phyloP scores from a whole-genome alignment of 805 yeast genomes.

The Clavispora vitiphila region DNA sequence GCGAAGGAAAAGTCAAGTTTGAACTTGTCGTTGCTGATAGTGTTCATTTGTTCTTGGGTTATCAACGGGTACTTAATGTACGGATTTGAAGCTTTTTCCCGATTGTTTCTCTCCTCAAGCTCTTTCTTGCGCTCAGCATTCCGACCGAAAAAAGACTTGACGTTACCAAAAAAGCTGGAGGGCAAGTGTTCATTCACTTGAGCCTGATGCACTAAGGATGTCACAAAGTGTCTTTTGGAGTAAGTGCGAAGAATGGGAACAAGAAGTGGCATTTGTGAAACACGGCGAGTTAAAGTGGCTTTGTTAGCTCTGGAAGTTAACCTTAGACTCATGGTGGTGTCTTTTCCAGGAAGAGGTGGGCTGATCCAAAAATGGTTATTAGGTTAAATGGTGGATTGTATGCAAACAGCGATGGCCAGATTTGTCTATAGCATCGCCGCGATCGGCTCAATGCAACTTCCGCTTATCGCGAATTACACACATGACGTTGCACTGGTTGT shows the following conservation, averaged over 20 bases:
- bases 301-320: neutral
- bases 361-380: neutral
- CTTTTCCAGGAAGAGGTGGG: neutral
- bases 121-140: conserved; percentile 8
- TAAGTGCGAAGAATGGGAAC: neutral
- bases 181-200: neutral
- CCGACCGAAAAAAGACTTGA: conserved; percentile 4
- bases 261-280: too few species aligned
- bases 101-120: conserved; percentile 13
- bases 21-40: conserved; percentile 27
- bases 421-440: neutral
- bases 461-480: too few species aligned
- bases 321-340: neutral
- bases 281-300: neutral
- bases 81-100: conserved; percentile 27
- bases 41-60: conserved; percentile 34
- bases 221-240: neutral
- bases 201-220: neutral
- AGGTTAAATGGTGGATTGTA: neutral
- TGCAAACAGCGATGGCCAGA: neutral
- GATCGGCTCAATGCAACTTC: neutral
- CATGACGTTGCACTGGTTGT: too few species aligned
- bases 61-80: conserved; percentile 38
- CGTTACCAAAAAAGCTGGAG: conserved; percentile 3
- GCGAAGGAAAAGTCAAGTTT: conserved; percentile 42